A percentile compares a stretch with the other conserved stretches of the same genome.
Evolutionary conservation across 2,329 filamentous ascomycete species (phyloP).

Genomic region (Pseudogymnoascus verrucosus): DNA sequence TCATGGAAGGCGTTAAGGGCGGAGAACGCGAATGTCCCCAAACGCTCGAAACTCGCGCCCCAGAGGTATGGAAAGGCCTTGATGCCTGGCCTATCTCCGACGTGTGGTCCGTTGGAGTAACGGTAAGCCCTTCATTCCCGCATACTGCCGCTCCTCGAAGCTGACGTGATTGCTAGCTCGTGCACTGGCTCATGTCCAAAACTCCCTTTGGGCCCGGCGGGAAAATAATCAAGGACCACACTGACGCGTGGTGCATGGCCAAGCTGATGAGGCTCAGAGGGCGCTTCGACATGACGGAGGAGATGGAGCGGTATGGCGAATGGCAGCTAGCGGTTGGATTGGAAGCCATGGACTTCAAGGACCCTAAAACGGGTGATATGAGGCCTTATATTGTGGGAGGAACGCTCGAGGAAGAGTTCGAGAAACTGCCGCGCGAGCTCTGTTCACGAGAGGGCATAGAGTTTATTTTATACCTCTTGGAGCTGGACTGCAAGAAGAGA

Average conservation of each 20-base stretch:
- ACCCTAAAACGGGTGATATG: not conserved
- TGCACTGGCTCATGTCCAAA: constrained; percentile 13
- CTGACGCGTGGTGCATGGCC: constrained; percentile 21
- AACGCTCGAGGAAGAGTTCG: constrained; percentile 14
- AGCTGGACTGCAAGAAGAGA: constrained; percentile 15
- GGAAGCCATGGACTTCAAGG: not conserved
- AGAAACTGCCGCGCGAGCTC: constrained; percentile 5
- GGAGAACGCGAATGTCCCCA: constrained; percentile 8
- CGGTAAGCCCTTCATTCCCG: constrained; percentile 14
- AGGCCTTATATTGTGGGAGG: not conserved
- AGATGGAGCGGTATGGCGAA: not conserved
- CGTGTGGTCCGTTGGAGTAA: constrained; percentile 22
- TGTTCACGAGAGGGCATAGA: constrained; percentile 12
- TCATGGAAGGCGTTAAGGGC: constrained; percentile 9
- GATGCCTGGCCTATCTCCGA: constrained; percentile 18
- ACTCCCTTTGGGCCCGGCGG: constrained; percentile 17
- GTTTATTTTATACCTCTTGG: constrained; percentile 14
- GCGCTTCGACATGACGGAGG: not conserved
- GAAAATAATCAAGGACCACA: constrained; percentile 18
- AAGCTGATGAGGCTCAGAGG: constrained; percentile 20
- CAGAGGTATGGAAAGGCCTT: constrained; percentile 16
- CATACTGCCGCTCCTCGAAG: not conserved
- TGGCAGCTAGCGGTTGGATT: not conserved
- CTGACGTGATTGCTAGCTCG: constrained; percentile 17
- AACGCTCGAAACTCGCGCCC: constrained; percentile 7